Evolutionary conservation across 2,329 filamentous ascomycete species (phyloP).

Genomic region (Beauveria scarabaeidicola): DNA sequence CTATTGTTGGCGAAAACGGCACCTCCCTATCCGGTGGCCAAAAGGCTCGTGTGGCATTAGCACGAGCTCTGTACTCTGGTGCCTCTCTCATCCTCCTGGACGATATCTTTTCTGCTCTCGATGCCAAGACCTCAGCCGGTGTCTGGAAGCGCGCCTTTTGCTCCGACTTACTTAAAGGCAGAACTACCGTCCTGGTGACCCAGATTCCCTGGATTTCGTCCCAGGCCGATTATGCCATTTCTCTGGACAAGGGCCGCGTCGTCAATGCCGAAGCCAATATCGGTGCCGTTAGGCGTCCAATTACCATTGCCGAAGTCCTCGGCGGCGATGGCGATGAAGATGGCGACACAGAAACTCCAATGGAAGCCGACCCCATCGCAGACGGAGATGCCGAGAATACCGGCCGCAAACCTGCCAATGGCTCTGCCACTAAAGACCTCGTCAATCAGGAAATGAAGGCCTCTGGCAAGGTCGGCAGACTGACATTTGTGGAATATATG

Average conservation of each 20-base stretch:
- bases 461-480: conserved; percentile 35
- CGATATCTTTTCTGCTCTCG: conserved; percentile 51
- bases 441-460: conserved; percentile 40
- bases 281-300: conserved; percentile 35
- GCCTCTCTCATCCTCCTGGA: conserved; percentile 47
- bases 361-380: conserved; percentile 22
- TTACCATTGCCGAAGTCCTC: conserved; percentile 32
- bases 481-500: conserved; percentile 43
- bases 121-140: conserved; percentile 47
- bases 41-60: conserved; percentile 47
- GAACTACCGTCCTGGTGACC: conserved; percentile 49
- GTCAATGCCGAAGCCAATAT: conserved; percentile 35
- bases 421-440: conserved; percentile 32
- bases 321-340: conserved; percentile 28
- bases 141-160: conserved; percentile 53
- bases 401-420: conserved; percentile 25
- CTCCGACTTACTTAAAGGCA: conserved; percentile 41
- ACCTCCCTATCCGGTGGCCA: conserved; percentile 49
- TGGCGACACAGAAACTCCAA: conserved; percentile 20
- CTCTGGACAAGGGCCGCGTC: conserved; percentile 38
- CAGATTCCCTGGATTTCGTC: conserved; percentile 45
- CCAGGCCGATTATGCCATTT: conserved; percentile 39
- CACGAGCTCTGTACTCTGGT: conserved; percentile 49
- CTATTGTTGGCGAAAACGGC: conserved; percentile 45
- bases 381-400: conserved; percentile 21